Evolutionary conservation across 371 early-diverging fungal genomes (phyloP), one percentile per base, ranked within the genome.

Genomic region (Apophysomyces variabilis): DNA sequence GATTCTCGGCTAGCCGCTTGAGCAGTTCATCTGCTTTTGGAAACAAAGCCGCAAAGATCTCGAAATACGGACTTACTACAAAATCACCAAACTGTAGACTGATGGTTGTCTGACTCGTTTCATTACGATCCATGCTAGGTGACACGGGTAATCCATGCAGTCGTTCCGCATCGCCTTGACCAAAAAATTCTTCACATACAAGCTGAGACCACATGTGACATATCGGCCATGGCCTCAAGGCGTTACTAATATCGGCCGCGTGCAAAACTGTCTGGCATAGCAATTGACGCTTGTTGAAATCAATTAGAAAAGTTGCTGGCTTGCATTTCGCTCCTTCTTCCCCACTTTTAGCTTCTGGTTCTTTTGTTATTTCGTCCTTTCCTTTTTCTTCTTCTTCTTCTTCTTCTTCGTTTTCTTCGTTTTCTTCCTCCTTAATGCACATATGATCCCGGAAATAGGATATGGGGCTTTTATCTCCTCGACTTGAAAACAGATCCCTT

Each of bases 181-280:
- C 69, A 64, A 93, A 93, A 57, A 94, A 95, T 72, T 96, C 97
- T 62, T 85, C 83, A 12, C 92, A 89, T 7, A 95, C 92, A 58
- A 92, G 66, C 75, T 93, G 90, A 0, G 94, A 91, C 97, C 97
- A 96, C 54, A 82, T 83, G 65, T 88, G 87, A 70, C 93, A 95
- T 46, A 94, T 79, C 0, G 83, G 75, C 91, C 93, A 93, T 5
- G 96, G 96, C 39, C 94, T 79, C 38, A 92, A 86, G 0, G 95
- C 89, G 65, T 96, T 96, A 63, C 92, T 92, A 56, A 95, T 93
- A 61, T 96, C 96, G 3, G 95, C 93, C 1, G 92, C 94, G 66
- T 95, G 95, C 5, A 95, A 75, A 57, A 95, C 65, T 12, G 88
- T 85, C 57, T 91, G 88, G 65, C 88, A 86, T 13, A 95, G 68